A percentile compares a stretch with the other conserved stretches of the same genome.
These are phyloP conservation scores for Phytophthora pinifolia DNA, from an alignment of 352 stramenopile species.

Conservation along the genomic window DNA sequence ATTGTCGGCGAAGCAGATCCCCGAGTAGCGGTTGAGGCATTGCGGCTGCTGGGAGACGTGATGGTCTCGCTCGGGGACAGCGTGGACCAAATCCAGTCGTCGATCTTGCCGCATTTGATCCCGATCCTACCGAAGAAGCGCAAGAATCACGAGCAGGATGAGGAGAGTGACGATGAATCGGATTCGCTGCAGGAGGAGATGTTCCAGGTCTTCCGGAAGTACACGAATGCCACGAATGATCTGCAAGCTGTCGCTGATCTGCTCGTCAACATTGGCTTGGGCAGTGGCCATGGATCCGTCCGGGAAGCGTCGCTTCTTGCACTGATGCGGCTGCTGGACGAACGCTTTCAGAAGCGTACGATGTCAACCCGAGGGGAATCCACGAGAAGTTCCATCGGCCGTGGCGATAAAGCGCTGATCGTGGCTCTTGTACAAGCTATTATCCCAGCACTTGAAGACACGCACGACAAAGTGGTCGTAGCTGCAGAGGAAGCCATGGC, in stretches of 20 bases:
- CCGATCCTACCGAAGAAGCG: conserved; percentile 33
- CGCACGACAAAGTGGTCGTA: conserved; percentile 57
- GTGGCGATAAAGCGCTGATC: conserved; percentile 56
- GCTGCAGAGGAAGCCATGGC: conserved; percentile 62
- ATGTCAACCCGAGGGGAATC: conserved; percentile 7
- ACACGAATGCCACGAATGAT: conserved; percentile 57
- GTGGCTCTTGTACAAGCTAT: conserved; percentile 56
- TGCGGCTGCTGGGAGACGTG: conserved; percentile 63
- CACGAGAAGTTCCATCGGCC: conserved; percentile 26
- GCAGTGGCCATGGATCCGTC: conserved; percentile 33
- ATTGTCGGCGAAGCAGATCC: conserved; percentile 42
- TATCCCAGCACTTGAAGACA: conserved; percentile 61
- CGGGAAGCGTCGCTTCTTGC: conserved; percentile 53
- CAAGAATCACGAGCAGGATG: conserved; percentile 16
- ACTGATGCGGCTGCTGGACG: conserved; percentile 54
- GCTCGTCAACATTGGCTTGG: conserved; percentile 65
- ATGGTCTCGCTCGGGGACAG: conserved; percentile 63
- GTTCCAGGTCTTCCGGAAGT: conserved; percentile 68
- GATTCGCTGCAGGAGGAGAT: conserved; percentile 50
- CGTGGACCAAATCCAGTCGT: conserved; percentile 67
- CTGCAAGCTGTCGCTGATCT: conserved; percentile 55
- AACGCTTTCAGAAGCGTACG: conserved; percentile 40
- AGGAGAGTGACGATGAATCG: conserved; percentile 12
- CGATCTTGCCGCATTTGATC: conserved; percentile 71
- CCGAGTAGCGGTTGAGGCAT: conserved; percentile 48